Evolutionary conservation across 2,329 filamentous ascomycete genomes (phyloP).

Genomic region (Fusarium agapanthi): DNA sequence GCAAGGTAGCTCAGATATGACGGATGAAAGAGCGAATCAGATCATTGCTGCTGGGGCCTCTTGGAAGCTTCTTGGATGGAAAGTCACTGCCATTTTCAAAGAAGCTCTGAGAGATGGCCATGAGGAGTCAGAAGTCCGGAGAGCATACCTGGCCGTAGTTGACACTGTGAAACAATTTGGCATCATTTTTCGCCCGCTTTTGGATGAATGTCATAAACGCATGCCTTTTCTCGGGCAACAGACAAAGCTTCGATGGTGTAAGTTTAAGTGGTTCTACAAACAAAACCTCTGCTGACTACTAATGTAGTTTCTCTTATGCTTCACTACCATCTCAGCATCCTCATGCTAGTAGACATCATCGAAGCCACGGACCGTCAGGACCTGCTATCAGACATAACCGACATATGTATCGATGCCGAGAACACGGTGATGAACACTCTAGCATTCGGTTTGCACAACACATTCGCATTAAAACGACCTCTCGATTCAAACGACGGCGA

Average conservation of each 20-base stretch:
- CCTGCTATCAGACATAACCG: constrained; percentile 35
- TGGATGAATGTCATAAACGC: constrained; percentile 44
- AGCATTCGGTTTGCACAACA: constrained; percentile 45
- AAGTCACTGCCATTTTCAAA: constrained; percentile 45
- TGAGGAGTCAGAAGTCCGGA: constrained; percentile 43
- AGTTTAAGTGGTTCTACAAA: fast-evolving
- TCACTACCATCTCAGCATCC: constrained; percentile 47
- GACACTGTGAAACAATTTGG: constrained; percentile 43
- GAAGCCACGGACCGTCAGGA: constrained; percentile 43
- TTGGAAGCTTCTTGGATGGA: constrained; percentile 47
- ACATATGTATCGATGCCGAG: constrained; percentile 42
- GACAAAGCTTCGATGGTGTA: constrained; percentile 47
- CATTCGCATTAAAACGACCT: constrained; percentile 26
- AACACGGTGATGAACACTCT: constrained; percentile 46
- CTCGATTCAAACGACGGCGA: neutral
- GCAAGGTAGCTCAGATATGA: constrained; percentile 39
- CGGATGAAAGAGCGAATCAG: constrained; percentile 45
- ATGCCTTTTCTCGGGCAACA: constrained; percentile 45
- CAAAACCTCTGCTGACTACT: neutral
- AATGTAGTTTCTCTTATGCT: constrained; percentile 45
- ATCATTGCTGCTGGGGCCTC: constrained; percentile 42
- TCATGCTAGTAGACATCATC: constrained; percentile 45
- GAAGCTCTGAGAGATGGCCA: constrained; percentile 46
- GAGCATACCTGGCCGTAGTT: constrained; percentile 37
- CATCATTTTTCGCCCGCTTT: constrained; percentile 38